A percentile compares a stretch with the other conserved stretches of the same genome.
Evolutionary conservation across 176 grass and related monocot genomes (phyloP).

Genomic region (Urochloa ruziziensis): DNA sequence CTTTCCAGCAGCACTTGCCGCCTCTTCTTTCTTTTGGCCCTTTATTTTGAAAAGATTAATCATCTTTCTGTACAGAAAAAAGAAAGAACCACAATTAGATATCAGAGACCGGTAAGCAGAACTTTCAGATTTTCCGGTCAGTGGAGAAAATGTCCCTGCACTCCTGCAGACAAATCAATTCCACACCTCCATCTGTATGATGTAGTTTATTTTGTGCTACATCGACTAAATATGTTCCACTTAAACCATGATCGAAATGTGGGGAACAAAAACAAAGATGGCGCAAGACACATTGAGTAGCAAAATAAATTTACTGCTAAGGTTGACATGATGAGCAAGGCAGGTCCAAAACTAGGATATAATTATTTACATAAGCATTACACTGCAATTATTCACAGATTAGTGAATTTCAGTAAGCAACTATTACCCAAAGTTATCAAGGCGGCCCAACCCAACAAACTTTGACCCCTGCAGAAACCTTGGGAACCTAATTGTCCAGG

Average conservation of each 20-base stretch:
- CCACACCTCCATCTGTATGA: neutral
- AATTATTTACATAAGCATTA: neutral
- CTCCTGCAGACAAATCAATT: neutral
- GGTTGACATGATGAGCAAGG: neutral
- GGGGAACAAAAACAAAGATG: neutral
- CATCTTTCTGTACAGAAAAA: constrained; percentile 53
- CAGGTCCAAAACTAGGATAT: neutral
- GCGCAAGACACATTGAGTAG: neutral
- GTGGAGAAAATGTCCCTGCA: neutral
- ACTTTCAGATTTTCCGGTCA: neutral
- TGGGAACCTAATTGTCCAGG: neutral
- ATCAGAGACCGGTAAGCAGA: neutral
- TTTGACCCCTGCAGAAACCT: neutral
- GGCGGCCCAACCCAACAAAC: neutral
- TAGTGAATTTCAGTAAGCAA: neutral
- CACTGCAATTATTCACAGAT: neutral
- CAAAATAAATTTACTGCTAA: neutral
- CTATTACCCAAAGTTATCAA: neutral
- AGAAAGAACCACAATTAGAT: neutral
- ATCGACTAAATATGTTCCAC: neutral
- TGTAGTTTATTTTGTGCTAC: neutral
- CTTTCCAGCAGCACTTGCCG: constrained; percentile 65
- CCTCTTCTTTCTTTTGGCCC: constrained; percentile 75
- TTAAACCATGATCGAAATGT: neutral
- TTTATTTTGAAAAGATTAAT: constrained; percentile 94